Evolutionary conservation across 1,139 yeast species (phyloP), one percentile per base, ranked within the genome.

Genomic region (Yamadazyma conglobata): DNA sequence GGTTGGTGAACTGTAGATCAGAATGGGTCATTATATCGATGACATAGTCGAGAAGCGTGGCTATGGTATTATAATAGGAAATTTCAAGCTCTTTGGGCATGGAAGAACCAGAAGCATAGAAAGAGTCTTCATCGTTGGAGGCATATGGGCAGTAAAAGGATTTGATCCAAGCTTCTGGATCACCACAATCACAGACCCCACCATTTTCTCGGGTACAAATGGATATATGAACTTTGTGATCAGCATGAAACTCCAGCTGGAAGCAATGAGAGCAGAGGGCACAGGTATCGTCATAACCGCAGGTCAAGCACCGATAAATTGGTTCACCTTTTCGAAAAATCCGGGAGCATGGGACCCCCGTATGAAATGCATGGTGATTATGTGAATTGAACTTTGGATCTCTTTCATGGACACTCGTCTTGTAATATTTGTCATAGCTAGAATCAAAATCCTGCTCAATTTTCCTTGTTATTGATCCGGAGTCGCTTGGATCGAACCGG

Each of bases 291-390:
- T 86, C 95, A 32, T 73, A 70, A 0, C 88, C 91, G 56, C 96
- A 87, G 0, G 95, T 85, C 27, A 66, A 74, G 50, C 96, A 87
- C 26, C 93, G 64, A 50, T 83, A 84, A 3, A 88, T 82, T 0
- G 95, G 91, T 47, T 87, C 95, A n/a, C 95, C 95, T 32, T 78
- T 75, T 26, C 77, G 66, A 47, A 87, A 83, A 32, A 80, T 77
- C 20, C 83, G 64, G 2, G 88, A 84, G 56, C 96, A 87, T 0
- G 94, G 84, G 53, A 83, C 66, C 22, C 79, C 73, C 10, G 77
- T 72, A 48, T 86, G 95, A 25, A 62, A 61, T 4, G 73, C 73
- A 30, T 64, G 65, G 37, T 57, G 61, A 32, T 48, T 49, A 26
- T 57, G 60, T n/a, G 54, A 44, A 16, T 44, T 45, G 29, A 46